Evolutionary conservation across 2,329 filamentous ascomycete species (phyloP), one percentile per base, ranked within the genome.

Genomic region (Sphaceloma murrayae): DNA sequence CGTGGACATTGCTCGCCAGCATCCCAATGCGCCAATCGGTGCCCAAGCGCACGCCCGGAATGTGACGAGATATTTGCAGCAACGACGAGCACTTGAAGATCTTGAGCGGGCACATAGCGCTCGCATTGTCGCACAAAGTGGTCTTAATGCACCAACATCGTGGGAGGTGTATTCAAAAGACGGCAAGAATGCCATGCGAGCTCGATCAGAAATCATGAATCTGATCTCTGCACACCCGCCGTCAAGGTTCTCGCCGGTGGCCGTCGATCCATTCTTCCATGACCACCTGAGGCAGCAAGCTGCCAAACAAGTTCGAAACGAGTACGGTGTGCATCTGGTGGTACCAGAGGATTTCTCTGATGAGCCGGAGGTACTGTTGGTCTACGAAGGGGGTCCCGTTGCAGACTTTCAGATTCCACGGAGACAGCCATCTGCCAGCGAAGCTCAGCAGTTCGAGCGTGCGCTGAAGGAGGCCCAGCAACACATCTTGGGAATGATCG

Each of bases 131-230:
- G 80, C 87, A 1, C 85, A 86, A 1, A 75, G 74, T 51, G 74
- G 76, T 2, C 70, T 75, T 39, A 78, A 85, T 33, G 80, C 80
- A 26, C 78, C 78, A 8, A 76, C 83, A 33, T 80, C 80, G 0
- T 94, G 88, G 86, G 82, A 94, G 60, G 75, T 96, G 45, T 94
- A 88, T 64, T 85, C 85, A 5, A 76, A 82, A 27, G 84, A 94
- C 55, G 80, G 81, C 52, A 93, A 91, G 70, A 93, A 87, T 58
- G 75, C 76, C 19, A 77, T 85, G 58, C 79, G 80, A 54, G 83
- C 82, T 5, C 80, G 83, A 56, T 75, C 76, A 5, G 83, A 87
- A 54, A 80, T 91, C 56, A 80, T 77, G 58, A 77, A 75, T 54
- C 75, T 91, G 47, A 76, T 89, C 53, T 75, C 75, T 49, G 76